These are phyloP conservation scores for Kodamaea lidongshanica DNA, from an alignment of 805 yeast genomes.

Conservation along the genomic window DNA sequence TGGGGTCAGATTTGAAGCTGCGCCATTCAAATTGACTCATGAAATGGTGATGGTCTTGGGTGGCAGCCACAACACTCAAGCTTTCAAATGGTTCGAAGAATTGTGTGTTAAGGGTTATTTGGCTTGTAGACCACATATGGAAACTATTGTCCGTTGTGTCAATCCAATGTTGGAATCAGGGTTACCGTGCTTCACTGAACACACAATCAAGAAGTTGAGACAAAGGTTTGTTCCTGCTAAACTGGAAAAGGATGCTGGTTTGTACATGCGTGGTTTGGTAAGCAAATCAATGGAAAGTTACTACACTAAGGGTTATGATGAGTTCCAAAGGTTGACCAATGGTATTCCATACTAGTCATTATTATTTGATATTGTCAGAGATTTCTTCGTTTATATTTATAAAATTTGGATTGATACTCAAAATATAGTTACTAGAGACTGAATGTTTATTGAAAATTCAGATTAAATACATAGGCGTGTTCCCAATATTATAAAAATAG, in stretches of 20 bases:
- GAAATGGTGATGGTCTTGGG: slow-evolving; percentile 97
- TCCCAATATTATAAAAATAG: no score
- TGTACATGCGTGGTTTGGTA: slow-evolving; percentile 67
- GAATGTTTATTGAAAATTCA: no score
- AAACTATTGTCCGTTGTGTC: slow-evolving; percentile 77
- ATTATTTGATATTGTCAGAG: not conserved
- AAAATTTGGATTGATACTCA: not conserved
- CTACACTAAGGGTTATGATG: slow-evolving; percentile 93
- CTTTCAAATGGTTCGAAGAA: slow-evolving; percentile 91
- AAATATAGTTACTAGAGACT: no score
- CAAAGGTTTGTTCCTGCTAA: slow-evolving; percentile 76
- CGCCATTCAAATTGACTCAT: slow-evolving; percentile 91
- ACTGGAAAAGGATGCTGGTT: slow-evolving; percentile 79
- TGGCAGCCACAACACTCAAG: slow-evolving; percentile 78
- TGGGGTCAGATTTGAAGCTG: slow-evolving; percentile 96
- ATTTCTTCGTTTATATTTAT: not conserved
- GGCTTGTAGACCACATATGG: slow-evolving; percentile 83
- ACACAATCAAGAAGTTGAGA: slow-evolving; percentile 73
- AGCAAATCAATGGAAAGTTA: slow-evolving; percentile 77
- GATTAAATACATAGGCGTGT: no score
- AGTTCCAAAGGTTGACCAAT: slow-evolving; percentile 91
- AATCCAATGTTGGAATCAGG: slow-evolving; percentile 93
- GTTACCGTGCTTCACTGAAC: slow-evolving; percentile 89
- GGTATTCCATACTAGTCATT: slow-evolving; percentile 92
- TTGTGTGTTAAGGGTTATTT: slow-evolving; percentile 88